phyloP scores from a whole-genome alignment of 345 rosid genomes.

The Citrus medica region DNA sequence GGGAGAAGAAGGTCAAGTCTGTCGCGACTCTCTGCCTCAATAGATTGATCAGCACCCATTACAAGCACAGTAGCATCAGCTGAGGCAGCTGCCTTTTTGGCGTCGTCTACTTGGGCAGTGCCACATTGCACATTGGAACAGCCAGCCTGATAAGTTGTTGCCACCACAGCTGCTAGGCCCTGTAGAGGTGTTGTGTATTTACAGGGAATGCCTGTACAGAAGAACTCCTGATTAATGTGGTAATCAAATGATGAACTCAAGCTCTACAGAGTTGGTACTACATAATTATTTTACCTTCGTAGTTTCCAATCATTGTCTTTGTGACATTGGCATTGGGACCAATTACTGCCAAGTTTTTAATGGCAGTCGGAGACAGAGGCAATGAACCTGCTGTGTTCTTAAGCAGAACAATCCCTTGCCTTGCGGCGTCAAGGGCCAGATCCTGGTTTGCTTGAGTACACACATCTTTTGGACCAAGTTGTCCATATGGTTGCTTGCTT shows the following conservation, averaged over 20 bases:
- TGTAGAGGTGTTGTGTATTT: conserved; percentile 81
- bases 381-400: conserved; percentile 58
- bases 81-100: conserved; percentile 46
- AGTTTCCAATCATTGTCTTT: conserved; percentile 94
- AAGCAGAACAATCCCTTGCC: conserved; percentile 91
- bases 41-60: conserved; percentile 75
- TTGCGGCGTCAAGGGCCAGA: conserved; percentile 81
- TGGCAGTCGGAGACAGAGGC: conserved; percentile 60
- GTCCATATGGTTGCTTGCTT: conserved; percentile 62
- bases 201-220: conserved; percentile 65
- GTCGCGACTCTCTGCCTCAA: conserved; percentile 71
- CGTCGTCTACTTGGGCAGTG: conserved; percentile 55
- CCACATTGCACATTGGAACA: conserved; percentile 66
- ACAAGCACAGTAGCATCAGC: conserved; percentile 84
- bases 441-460: conserved; percentile 70
- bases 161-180: conserved; percentile 55
- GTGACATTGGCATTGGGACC: conserved; percentile 97
- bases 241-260: not conserved
- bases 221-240: not conserved
- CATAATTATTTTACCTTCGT: conserved; percentile 46
- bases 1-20: conserved; percentile 65
- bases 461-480: conserved; percentile 76
- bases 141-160: conserved; percentile 61
- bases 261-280: not conserved
- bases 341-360: conserved; percentile 70